Evolutionary conservation across 2,329 filamentous ascomycete species (phyloP).

Genomic region (Tetracladium maxilliforme): DNA sequence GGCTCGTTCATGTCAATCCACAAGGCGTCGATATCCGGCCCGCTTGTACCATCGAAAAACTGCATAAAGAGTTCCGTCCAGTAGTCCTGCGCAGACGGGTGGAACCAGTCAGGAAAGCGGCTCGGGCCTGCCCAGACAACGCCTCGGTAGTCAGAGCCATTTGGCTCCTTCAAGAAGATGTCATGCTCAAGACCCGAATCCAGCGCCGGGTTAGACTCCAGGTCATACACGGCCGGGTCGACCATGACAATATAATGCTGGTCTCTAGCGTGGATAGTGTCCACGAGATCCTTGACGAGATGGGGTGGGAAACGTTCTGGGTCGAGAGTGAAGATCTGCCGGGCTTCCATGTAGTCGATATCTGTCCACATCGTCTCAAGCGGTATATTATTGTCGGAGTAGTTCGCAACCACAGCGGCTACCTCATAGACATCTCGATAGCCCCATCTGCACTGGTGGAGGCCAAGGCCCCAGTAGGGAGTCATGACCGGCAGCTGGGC

Average conservation of each 20-base stretch:
- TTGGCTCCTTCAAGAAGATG: conserved; percentile 30
- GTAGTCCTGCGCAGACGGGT: conserved; percentile 44
- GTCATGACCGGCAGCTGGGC: conserved; percentile 43
- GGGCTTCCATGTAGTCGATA: conserved; percentile 43
- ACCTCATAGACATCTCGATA: conserved; percentile 49
- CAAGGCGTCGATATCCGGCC: conserved; percentile 62
- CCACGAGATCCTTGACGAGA: conserved; percentile 49
- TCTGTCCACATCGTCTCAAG: conserved; percentile 58
- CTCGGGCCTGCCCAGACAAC: conserved; percentile 68
- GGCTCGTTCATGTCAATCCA: conserved; percentile 63
- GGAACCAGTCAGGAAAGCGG: conserved; percentile 67
- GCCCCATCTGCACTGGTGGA: conserved; percentile 50
- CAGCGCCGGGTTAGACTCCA: conserved; percentile 34
- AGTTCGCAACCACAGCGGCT: conserved; percentile 54
- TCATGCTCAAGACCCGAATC: conserved; percentile 31
- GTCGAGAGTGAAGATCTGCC: conserved; percentile 47
- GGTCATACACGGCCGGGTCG: conserved; percentile 47
- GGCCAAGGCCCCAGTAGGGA: conserved; percentile 49
- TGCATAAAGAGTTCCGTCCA: conserved; percentile 54
- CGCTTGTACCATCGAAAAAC: conserved; percentile 49
- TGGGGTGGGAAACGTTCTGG: conserved; percentile 45
- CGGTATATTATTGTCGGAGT: conserved; percentile 48
- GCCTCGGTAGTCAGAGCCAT: conserved; percentile 42
- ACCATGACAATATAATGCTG: conserved; percentile 70
- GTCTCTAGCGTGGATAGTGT: conserved; percentile 48